Evolutionary conservation across 306 rosid genomes (phyloP).

Genomic region (Hippophae gyantsensis): DNA sequence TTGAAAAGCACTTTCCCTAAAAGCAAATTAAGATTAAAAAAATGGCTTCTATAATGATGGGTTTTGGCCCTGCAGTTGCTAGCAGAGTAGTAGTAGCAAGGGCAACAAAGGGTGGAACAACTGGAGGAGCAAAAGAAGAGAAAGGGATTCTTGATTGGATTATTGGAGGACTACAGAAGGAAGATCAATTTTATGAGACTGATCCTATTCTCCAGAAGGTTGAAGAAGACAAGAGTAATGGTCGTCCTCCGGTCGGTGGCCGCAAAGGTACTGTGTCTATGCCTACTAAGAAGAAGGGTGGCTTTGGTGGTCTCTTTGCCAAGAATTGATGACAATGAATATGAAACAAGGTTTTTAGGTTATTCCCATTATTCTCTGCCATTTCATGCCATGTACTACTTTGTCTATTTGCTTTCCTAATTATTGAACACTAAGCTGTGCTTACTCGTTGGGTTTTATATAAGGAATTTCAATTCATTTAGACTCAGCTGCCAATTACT

Average conservation of each 20-base stretch:
- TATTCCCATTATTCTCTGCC: too few relatives aligned
- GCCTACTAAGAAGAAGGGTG: slow-evolving; percentile 61
- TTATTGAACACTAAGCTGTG: too few relatives aligned
- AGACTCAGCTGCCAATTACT: too few relatives aligned
- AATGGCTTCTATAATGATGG: slow-evolving; percentile 70
- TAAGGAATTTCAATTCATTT: too few relatives aligned
- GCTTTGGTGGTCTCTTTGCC: slow-evolving; percentile 73
- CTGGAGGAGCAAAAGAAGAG: slow-evolving; percentile 49
- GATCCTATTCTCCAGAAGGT: slow-evolving; percentile 79
- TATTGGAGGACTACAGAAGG: slow-evolving; percentile 58
- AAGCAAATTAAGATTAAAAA: not conserved
- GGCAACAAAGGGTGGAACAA: slow-evolving; percentile 39
- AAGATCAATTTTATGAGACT: slow-evolving; percentile 61
- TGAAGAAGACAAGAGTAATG: slow-evolving; percentile 39
- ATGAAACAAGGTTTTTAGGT: too few relatives aligned
- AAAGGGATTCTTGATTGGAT: slow-evolving; percentile 66
- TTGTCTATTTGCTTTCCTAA: too few relatives aligned
- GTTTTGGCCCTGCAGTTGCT: slow-evolving; percentile 39
- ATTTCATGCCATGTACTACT: too few relatives aligned
- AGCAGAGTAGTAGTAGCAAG: slow-evolving; percentile 49
- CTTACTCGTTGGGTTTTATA: too few relatives aligned
- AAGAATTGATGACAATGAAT: slow-evolving; percentile 29
- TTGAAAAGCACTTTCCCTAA: not conserved
- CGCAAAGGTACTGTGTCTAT: slow-evolving; percentile 43
- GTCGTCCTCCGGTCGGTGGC: slow-evolving; percentile 18